phyloP scores from a whole-genome alignment of 2,329 filamentous ascomycete genomes.

The Achaetomium macrosporum region DNA sequence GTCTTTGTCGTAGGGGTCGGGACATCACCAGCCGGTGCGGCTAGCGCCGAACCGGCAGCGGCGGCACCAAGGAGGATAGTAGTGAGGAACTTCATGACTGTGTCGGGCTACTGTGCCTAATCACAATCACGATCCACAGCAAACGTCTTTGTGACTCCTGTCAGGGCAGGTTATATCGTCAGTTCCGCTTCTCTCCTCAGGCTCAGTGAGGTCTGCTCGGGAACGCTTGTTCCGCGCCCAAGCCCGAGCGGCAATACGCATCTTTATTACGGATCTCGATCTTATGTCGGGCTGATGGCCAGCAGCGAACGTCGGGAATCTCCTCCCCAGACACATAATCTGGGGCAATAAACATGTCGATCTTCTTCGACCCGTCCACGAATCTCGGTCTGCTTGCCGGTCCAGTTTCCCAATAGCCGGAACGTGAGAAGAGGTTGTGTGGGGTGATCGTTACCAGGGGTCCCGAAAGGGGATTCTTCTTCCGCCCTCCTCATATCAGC shows the following conservation, averaged over 20 bases:
- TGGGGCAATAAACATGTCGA: not conserved
- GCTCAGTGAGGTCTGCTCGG: conserved; percentile 12
- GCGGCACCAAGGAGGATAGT: conserved; percentile 28
- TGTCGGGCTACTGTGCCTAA: conserved; percentile 2
- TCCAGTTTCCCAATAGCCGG: conserved; percentile 10
- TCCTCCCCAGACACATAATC: not conserved
- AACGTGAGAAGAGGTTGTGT: not conserved
- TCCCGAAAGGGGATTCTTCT: conserved; percentile 16
- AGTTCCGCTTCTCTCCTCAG: not conserved
- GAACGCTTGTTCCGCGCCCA: conserved; percentile 21
- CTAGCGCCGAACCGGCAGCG: conserved; percentile 28
- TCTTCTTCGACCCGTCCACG: not conserved
- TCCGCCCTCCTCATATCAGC: conserved; percentile 17
- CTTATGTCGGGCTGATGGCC: not conserved
- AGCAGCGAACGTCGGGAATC: not conserved
- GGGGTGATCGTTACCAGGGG: not conserved
- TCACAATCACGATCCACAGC: not conserved
- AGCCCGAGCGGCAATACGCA: conserved; percentile 3
- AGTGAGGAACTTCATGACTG: conserved; percentile 31
- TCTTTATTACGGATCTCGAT: conserved; percentile 11
- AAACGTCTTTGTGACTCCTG: not conserved
- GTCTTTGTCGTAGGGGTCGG: conserved; percentile 24
- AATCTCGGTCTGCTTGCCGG: not conserved
- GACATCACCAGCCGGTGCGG: conserved; percentile 26
- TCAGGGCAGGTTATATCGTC: not conserved